A percentile compares a stretch with the other conserved stretches of the same genome.
Evolutionary conservation across 352 stramenopile genomes (phyloP).

Genomic region (Blastocystis sp.): DNA sequence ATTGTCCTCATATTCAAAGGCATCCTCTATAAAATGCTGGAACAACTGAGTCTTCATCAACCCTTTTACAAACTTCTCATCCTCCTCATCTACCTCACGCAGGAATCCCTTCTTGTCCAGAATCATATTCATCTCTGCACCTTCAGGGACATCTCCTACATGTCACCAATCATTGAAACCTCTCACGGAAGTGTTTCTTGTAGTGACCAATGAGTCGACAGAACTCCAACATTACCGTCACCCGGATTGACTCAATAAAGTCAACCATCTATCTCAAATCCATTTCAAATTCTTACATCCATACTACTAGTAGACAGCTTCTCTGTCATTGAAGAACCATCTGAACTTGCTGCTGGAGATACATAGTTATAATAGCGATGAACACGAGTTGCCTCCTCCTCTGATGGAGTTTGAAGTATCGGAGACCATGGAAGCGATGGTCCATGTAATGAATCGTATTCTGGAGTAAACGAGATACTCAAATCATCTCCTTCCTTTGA

Average conservation of each 20-base stretch:
- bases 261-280: neutral
- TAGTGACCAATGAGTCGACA: constrained; percentile 45
- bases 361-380: constrained; percentile 42
- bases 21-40: constrained; percentile 42
- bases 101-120: constrained; percentile 28
- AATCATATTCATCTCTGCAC: constrained; percentile 29
- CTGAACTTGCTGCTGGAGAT: neutral
- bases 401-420: neutral
- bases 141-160: neutral
- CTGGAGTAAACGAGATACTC: neutral
- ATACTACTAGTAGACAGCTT: neutral
- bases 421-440: neutral
- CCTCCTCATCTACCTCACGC: constrained; percentile 30
- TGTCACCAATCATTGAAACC: neutral
- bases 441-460: neutral
- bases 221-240: constrained; percentile 31
- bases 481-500: neutral
- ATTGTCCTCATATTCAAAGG: constrained; percentile 58
- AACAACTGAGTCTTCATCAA: constrained; percentile 43
- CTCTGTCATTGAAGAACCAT: neutral
- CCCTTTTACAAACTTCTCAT: constrained; percentile 7
- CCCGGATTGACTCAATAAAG: constrained; percentile 39
- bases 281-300: neutral
- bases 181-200: neutral
- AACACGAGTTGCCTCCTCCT: neutral